Evolutionary conservation across 2,329 filamentous ascomycete species (phyloP), one percentile per base, ranked within the genome.

Genomic region (Cladobotryum mycophilum): DNA sequence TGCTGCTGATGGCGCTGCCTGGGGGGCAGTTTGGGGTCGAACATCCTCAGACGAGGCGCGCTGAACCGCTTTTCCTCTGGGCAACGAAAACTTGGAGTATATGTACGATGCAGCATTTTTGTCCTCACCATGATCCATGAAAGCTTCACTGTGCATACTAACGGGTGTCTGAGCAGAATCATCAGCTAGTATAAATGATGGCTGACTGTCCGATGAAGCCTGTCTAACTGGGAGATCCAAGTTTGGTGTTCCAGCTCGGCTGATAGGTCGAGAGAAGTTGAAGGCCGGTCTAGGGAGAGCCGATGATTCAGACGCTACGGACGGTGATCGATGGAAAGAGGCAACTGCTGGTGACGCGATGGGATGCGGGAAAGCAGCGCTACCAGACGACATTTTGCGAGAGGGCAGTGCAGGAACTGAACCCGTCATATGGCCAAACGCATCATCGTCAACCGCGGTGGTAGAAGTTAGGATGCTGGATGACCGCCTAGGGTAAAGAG

Each of bases 191-290:
- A 80, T 68, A 50, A 86, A 79, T 4, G 82, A 84, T 0, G 79
- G 77, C 54, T 86, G 83, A 60, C 82, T 86, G 59, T 88, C 84
- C 5, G 77, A 81, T 17, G 84, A 86, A 7, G 80, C 74, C 62
- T 86, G 82, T 35, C 82, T 74, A 9, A 76, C 74, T 44, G 82
- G 81, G 41, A 71, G 66, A n/a, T 85, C 80, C 58, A 77, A 70
- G 41, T 62, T 70, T 14, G 81, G 80, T 12, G 79, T 83, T 54
- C 82, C 82, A 53, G 83, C 80, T 63, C 85, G 79, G 67, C 92
- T 96, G 54, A 95, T 71, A 0, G 93, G 93, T 41, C 93, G 81
- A 1, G 93, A 97, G 67, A 97, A 97, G 69, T 99, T 97, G 70
- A 95, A 92, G 0, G 87, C 82, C 1, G 89, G 87, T 14, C 85